A percentile compares a stretch with the other conserved stretches of the same genome.
Evolutionary conservation across 805 yeast genomes (phyloP).

Genomic region (Kodamaea hsintzibuensis): DNA sequence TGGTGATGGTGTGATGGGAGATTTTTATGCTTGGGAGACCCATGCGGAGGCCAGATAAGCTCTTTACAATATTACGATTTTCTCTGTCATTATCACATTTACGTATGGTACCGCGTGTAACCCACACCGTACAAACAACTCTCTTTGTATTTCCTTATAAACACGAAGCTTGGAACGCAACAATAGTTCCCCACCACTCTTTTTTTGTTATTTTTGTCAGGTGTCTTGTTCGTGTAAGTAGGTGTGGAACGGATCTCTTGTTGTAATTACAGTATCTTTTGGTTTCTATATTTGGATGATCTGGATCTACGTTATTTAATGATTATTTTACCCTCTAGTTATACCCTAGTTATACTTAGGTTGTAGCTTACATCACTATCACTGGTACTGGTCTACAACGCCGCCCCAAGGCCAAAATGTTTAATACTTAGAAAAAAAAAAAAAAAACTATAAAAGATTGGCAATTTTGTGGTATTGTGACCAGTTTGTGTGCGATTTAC

Average conservation of each 20-base stretch:
- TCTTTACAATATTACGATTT: background rate
- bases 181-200: background rate
- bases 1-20: background rate
- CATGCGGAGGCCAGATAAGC: background rate
- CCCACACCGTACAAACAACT: background rate
- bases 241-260: background rate
- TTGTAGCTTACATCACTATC: too few species aligned
- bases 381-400: too few species aligned
- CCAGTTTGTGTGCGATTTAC: background rate
- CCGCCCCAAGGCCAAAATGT: too few species aligned
- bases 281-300: too few species aligned
- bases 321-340: too few species aligned
- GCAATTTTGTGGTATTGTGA: background rate
- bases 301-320: too few species aligned
- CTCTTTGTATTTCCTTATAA: background rate
- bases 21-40: background rate
- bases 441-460: background rate
- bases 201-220: background rate
- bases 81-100: background rate
- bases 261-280: too few species aligned
- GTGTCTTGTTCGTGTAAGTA: background rate
- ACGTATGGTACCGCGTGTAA: background rate
- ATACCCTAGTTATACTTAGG: too few species aligned
- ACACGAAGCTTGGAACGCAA: background rate
- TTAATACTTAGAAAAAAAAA: too few species aligned